These are phyloP conservation scores for Epipyxis sp. DNA, from an alignment of 108 stramenopile genomes.

Conservation along the genomic window DNA sequence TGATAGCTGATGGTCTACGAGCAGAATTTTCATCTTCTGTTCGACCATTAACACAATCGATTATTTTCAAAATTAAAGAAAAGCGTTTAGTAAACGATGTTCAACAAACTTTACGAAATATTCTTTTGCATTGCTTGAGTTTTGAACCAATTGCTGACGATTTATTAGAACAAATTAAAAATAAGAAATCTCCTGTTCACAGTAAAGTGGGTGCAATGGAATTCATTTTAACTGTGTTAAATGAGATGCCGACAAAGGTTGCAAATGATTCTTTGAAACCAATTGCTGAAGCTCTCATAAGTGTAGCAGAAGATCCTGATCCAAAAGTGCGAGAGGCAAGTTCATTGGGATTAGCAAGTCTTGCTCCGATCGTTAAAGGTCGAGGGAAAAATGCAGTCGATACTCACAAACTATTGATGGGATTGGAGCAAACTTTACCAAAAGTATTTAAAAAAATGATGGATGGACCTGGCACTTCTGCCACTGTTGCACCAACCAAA, in stretches of 20 bases:
- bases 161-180: neutral
- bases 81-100: conserved; percentile 10
- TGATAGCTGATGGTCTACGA: neutral
- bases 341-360: too few species aligned
- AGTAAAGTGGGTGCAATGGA: conserved; percentile 5
- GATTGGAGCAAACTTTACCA: too few species aligned
- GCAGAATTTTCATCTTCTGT: neutral
- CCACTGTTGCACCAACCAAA: too few species aligned
- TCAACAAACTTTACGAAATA: neutral
- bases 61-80: conserved; percentile 8
- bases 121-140: neutral
- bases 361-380: too few species aligned
- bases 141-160: conserved; percentile 1
- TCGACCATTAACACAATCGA: neutral
- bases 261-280: too few species aligned
- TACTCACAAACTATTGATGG: too few species aligned
- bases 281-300: too few species aligned
- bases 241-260: too few species aligned
- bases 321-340: conserved; percentile 23
- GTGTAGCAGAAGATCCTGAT: conserved; percentile 32
- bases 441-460: too few species aligned
- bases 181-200: conserved; percentile 25
- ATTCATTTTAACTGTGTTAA: too few species aligned
- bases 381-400: too few species aligned
- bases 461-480: too few species aligned